Percentiles rank a stretch among this genome's conserved stretches.
Evolutionary conservation across 2,329 filamentous ascomycete genomes (phyloP).

Genomic region (Xylaria sp.): DNA sequence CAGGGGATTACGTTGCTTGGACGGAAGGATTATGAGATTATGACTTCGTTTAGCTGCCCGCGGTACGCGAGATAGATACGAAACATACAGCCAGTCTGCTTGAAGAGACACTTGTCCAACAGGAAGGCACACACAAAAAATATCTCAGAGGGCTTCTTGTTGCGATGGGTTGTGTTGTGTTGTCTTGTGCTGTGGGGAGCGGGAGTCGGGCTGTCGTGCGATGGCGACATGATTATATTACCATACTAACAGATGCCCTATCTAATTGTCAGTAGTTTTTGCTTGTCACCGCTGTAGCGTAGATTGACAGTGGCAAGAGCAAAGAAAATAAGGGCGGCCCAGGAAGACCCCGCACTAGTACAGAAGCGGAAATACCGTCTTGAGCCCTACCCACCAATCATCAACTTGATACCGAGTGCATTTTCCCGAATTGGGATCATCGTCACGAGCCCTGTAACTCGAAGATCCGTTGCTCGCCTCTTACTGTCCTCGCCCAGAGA

Average conservation of each 20-base stretch:
- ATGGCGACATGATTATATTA: constrained; percentile 40
- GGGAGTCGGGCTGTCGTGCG: constrained; percentile 43
- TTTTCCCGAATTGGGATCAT: constrained; percentile 34
- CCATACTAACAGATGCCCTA: background rate
- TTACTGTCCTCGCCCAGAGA: background rate
- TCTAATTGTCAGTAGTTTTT: background rate
- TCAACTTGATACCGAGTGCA: constrained; percentile 14
- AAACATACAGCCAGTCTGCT: background rate
- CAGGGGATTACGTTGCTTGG: constrained; percentile 11
- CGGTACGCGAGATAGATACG: constrained; percentile 10
- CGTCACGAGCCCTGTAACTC: constrained; percentile 3
- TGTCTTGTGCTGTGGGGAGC: constrained; percentile 28
- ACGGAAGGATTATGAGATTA: constrained; percentile 12
- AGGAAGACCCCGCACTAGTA: constrained; percentile 31
- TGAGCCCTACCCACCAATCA: constrained; percentile 33
- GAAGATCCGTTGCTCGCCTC: background rate
- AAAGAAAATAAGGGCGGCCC: background rate
- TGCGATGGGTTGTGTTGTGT: constrained; percentile 6
- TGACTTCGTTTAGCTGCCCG: constrained; percentile 15
- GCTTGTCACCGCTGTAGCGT: constrained; percentile 30
- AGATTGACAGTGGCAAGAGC: background rate
- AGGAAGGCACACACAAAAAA: background rate
- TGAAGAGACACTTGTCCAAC: constrained; percentile 28
- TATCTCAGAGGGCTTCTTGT: constrained; percentile 22
- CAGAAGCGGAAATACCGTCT: constrained; percentile 24